Percentiles rank a stretch among this genome's conserved stretches.
Conservation (phyloP, 345 rosid genomes). For the Gossypium bickii region DNA sequence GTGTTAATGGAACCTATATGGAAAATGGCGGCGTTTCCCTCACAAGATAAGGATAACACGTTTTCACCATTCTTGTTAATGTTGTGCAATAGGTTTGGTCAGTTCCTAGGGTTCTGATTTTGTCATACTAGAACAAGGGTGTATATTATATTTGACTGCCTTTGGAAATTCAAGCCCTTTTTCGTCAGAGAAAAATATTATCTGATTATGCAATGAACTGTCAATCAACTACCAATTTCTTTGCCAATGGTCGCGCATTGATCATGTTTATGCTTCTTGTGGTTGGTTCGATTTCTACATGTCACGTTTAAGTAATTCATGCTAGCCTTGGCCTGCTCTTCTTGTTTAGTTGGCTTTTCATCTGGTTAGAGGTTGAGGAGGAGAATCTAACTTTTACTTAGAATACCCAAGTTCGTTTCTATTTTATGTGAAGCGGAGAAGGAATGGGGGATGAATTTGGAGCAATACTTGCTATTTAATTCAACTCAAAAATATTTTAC, state of each 20-base stretch:
- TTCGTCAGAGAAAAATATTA: neutral
- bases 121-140: neutral
- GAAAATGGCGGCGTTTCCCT: conserved; percentile 21
- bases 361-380: neutral
- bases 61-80: conserved; percentile 16
- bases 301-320: neutral
- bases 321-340: neutral
- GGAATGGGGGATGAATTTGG: conserved; percentile 3
- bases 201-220: neutral
- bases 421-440: neutral
- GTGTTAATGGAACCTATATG: conserved; percentile 30
- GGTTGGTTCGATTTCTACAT: neutral
- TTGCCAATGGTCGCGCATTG: neutral
- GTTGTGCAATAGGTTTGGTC: conserved; percentile 16
- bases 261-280: neutral
- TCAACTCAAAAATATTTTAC: too few species aligned
- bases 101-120: conserved; percentile 9
- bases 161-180: neutral
- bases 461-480: neutral
- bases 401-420: neutral
- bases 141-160: conserved; percentile 10
- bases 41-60: conserved; percentile 19
- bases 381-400: neutral
- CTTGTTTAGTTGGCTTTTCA: neutral
- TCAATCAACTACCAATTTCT: neutral